Evolutionary conservation across 495 filamentous ascomycete species (phyloP).

Genomic region (Lasiosphaeris hirsuta): DNA sequence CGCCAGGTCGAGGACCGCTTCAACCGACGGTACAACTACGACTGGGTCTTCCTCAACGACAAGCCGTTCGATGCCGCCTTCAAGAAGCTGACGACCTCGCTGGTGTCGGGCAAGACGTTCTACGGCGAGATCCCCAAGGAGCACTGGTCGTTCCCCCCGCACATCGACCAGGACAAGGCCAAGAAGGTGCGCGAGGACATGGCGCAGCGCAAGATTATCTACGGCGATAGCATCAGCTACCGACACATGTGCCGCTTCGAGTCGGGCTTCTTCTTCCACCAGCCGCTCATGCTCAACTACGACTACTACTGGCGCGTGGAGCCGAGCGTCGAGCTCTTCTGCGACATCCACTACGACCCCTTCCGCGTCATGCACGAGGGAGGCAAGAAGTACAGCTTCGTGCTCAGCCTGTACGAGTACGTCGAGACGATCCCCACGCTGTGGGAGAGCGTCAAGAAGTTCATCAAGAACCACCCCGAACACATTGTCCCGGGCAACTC

Average conservation of each 20-base stretch:
- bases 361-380: constrained; percentile 87
- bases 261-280: constrained; percentile 90
- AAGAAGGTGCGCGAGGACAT: constrained; percentile 78
- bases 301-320: constrained; percentile 95
- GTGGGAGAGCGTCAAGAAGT: constrained; percentile 90
- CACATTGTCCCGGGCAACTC: constrained; percentile 81
- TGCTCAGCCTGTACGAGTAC: constrained; percentile 90
- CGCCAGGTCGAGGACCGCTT: constrained; percentile 95
- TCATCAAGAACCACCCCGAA: constrained; percentile 83
- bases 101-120: constrained; percentile 85
- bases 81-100: constrained; percentile 81
- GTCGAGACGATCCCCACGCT: constrained; percentile 92
- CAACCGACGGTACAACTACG: constrained; percentile 93
- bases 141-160: constrained; percentile 86
- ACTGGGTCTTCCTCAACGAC: constrained; percentile 99
- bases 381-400: constrained; percentile 87
- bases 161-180: constrained; percentile 84
- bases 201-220: constrained; percentile 82
- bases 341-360: constrained; percentile 78
- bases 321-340: constrained; percentile 83
- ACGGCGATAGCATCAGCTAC: constrained; percentile 89
- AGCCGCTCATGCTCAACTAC: constrained; percentile 75
- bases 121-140: constrained; percentile 83
- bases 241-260: constrained; percentile 94
- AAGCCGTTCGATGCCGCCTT: constrained; percentile 87